Conservation (phyloP, 495 filamentous ascomycete species). For the Durotheca rogersii region DNA sequence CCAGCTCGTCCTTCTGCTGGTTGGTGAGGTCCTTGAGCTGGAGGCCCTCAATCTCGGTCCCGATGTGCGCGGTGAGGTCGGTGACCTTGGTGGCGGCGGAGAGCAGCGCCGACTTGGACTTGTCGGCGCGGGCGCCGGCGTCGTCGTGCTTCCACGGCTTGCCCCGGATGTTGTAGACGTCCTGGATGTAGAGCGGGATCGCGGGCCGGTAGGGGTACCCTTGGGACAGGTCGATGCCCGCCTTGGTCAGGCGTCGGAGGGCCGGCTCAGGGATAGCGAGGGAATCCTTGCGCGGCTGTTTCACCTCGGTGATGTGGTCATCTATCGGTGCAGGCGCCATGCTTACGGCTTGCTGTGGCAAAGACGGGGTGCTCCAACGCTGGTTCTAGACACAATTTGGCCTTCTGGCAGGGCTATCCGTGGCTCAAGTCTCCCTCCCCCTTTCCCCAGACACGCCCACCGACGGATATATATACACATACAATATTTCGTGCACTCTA, state of each 20-base stretch:
- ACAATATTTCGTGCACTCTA: no score
- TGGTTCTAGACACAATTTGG: background rate
- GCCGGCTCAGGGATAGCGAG: constrained; percentile 57
- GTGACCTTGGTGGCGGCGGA: constrained; percentile 66
- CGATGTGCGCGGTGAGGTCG: constrained; percentile 65
- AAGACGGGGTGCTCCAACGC: background rate
- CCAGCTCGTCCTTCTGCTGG: constrained; percentile 70
- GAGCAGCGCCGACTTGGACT: constrained; percentile 63
- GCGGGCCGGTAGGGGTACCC: constrained; percentile 69
- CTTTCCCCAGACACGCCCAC: background rate
- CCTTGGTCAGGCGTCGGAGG: constrained; percentile 59
- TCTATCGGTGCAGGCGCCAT: constrained; percentile 56
- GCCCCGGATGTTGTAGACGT: constrained; percentile 63
- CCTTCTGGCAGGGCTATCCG: background rate
- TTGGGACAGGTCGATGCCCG: constrained; percentile 61
- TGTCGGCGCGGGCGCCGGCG: constrained; percentile 64
- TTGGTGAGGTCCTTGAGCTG: constrained; percentile 68
- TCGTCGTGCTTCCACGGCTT: constrained; percentile 60
- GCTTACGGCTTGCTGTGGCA: constrained; percentile 26
- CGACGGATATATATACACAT: constrained; percentile 15
- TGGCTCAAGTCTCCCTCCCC: background rate
- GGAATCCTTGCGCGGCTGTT: constrained; percentile 61
- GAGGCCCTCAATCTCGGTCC: constrained; percentile 69
- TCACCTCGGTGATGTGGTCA: constrained; percentile 60
- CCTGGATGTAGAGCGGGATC: constrained; percentile 64